Evolutionary conservation across 2,329 filamentous ascomycete genomes (phyloP), one percentile per base, ranked within the genome.

Genomic region (Pseudogymnoascus sp.): DNA sequence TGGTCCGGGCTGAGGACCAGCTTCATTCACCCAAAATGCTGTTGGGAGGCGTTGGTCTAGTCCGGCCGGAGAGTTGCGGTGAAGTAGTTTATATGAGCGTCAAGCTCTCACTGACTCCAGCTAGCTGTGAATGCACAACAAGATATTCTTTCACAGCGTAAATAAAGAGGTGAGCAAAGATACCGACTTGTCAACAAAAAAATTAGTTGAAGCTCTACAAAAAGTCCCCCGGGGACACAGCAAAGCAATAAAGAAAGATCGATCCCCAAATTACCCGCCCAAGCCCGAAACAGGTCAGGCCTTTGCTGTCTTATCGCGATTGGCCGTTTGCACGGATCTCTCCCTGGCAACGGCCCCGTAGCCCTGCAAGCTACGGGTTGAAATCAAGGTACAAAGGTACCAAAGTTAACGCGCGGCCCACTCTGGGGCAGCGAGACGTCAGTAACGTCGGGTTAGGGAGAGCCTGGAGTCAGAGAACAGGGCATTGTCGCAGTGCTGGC

Each of bases 271-370:
- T 33, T 56, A 56, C 47, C 47, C 47, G 47, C 47, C 47, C 47
- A 56, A 33, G 47, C 47, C 47, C 47, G 47, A 56, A 56, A 56
- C 47, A 56, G 47, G 29, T 56, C 47, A 56, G 47, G 47, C 47
- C 47, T 56, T 33, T 33, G 29, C 47, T 56, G 47, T 56, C 47
- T 56, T 56, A 56, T 56, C 47, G 47, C 47, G 47, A 56, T 56
- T 56, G 47, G 47, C 26, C 47, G 47, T 13, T 33, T 56, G 47
- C 47, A 56, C 47, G 47, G 26, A 56, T 56, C 47, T 56, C 47
- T 56, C 47, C 47, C 47, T 56, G 47, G 26, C 47, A n/a, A 33
- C 10, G 26, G n/a, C n/a, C 24, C 26, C n/a, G 47, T 56, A 56
- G 26, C 47, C 47, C 47, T 56, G 26, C 26, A 56, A 56, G 47